Evolutionary conservation across 2,329 filamentous ascomycete species (phyloP), one percentile per base, ranked within the genome.

Genomic region (Teratosphaeria pseudoeucalypti): DNA sequence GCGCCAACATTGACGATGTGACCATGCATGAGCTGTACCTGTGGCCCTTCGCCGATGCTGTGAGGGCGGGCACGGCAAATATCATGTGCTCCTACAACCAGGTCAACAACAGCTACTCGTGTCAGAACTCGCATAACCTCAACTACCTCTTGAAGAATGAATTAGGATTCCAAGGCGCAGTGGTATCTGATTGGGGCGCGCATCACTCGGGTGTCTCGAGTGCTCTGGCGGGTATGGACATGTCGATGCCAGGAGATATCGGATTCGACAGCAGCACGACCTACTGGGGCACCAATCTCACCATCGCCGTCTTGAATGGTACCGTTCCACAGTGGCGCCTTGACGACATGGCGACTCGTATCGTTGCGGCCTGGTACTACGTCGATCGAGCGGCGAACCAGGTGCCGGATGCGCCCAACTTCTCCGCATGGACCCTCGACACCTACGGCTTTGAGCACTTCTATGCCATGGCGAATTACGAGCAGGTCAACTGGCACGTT

Each of bases 331-430:
- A 89, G 66, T 95, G 88, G 82, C 66, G 92, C 56, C 72, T 97
- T 10, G 92, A 96, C 66, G 94, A 97, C 70, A 95, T 96, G 87
- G 89, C 85, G 5, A 87, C 90, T 74, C 85, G 94, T 67, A 95
- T 89, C 64, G 79, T 89, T 75, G 79, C 84, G 57, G 82, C 82
- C 2, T 86, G 82, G 72, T 87, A 84, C 73, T 82, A 82, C 66
- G 83, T 86, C 55, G 83, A 81, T 60, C 81, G 82, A 57, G 81
- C 83, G 59, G 72, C 72, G 52, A 67, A 72, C 64, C 71, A 76
- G 47, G 75, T 79, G 27, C 79, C 80, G 1, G 85, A 89, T 73
- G 67, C 68, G 19, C 71, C 71, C 9, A 97, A 92, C 79, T 96
- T 96, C 75, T 87, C 87, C 67, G 90, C 90, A 5, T 97, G 92